Percentiles rank a stretch among this genome's conserved stretches.
These are phyloP conservation scores for Dothideomycetes sp. DNA, from an alignment of 2,329 filamentous ascomycete genomes.

Conservation along the genomic window DNA sequence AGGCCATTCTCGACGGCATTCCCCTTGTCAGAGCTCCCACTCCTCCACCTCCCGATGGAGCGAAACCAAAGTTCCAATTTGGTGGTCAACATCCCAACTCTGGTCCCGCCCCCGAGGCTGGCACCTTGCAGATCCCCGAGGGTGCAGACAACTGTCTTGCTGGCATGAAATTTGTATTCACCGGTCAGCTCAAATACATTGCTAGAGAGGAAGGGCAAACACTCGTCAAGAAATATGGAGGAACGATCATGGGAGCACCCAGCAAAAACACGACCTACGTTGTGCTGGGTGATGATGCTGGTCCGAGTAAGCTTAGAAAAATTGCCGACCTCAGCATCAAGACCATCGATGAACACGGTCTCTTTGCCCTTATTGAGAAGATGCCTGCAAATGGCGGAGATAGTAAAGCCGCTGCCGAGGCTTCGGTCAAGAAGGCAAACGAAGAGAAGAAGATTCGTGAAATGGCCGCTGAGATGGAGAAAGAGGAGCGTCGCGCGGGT, in stretches of 20 bases:
- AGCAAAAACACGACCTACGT: slow-evolving; percentile 93
- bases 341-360: slow-evolving; percentile 86
- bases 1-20: slow-evolving; percentile 81
- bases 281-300: slow-evolving; percentile 81
- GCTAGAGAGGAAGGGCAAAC: slow-evolving; percentile 76
- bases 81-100: slow-evolving; percentile 45
- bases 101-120: slow-evolving; percentile 52
- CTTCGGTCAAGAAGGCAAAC: slow-evolving; percentile 71
- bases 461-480: slow-evolving; percentile 77
- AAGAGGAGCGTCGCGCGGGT: slow-evolving; percentile 56
- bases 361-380: slow-evolving; percentile 74
- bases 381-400: slow-evolving; percentile 81
- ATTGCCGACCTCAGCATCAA: slow-evolving; percentile 73
- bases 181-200: slow-evolving; percentile 71
- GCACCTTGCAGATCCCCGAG: slow-evolving; percentile 62
- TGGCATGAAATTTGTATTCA: slow-evolving; percentile 90
- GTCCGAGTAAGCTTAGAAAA: slow-evolving; percentile 83
- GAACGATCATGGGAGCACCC: slow-evolving; percentile 75
- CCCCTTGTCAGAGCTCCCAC: slow-evolving; percentile 74
- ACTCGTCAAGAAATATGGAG: slow-evolving; percentile 86
- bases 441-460: slow-evolving; percentile 76
- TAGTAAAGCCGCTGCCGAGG: slow-evolving; percentile 78
- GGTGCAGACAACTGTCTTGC: slow-evolving; percentile 84
- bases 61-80: slow-evolving; percentile 70
- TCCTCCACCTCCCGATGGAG: slow-evolving; percentile 55